Evolutionary conservation across 257 asterid species (phyloP), one percentile per base, ranked within the genome.

Genomic region (Mentha longifolia): DNA sequence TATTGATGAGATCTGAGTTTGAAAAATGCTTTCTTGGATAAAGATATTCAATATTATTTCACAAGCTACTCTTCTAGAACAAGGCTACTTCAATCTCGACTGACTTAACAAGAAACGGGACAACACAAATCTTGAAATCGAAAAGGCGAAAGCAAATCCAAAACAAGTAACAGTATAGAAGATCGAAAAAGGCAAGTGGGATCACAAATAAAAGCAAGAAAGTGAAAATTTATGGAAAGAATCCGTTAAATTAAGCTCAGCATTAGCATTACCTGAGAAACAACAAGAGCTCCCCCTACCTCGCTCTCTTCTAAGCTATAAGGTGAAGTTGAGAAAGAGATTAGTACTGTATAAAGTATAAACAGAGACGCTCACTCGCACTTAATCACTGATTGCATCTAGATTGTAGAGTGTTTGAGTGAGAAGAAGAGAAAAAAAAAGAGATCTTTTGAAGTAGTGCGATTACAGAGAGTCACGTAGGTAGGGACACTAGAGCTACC

Each of bases 1-100:
- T 46, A 58, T 5, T 22, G 31, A 65, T 65, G 57, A 73, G 82
- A 82, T 75, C 81, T 65, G 55, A 43, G 15, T 42, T 42, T 7
- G 12, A 25, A 45, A 64, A 64, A 43, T 22, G 15, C 10, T 6
- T 7, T 45, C 70, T 64, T 64, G 42, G 12, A 13, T 20, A 42
- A 43, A 8, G 16, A 16, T 17, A 20, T 5, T 42, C 7, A 20
- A 12, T 43, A 7, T 7, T 43, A 12, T 22, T 13, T 16, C 37
- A 12, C 33, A 20, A 52, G 43, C 39, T 65, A 65, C 39, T 47
- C 43, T 43, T 42, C 4, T 35, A 35, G 19, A 41, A 22, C 57
- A 57, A 50, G 55, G 30, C 15, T 47, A 65, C 20, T 16, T 58
- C 10, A 45, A 74, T 42, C 22, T 35, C 7, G 12, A 39, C 54